Base-by-base conservation (phyloP, 768 basidiomycete species). In the Albatrellus ellisii region DNA sequence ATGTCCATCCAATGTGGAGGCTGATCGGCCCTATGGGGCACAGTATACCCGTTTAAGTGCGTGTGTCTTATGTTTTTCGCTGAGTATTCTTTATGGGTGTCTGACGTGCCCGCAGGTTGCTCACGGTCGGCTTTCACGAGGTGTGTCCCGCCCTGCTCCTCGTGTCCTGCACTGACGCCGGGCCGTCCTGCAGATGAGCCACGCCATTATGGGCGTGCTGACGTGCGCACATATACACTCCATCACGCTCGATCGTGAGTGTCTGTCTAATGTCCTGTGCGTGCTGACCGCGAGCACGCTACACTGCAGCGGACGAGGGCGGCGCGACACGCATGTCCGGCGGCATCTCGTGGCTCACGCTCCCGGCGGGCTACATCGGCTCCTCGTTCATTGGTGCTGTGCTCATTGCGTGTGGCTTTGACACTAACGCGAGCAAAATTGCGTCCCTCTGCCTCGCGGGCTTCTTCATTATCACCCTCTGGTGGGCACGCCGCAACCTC, bases 1-100 rank as follows among this genome's bases (percentile, higher is more conserved):
- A 36, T 7, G 25, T 2, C 22, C 7, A 14, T 28, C 4, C 33
- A 27, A 18, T 2, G 10, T n/a, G 18, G 10, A 28, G 15, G 21
- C 33, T 10, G 43, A 39, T 31, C 24, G 18, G 12, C 40, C 11
- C 10, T 6, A 21, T 6, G 11, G 32, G 11, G 18, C 2, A 7
- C 27, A 89, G 86, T 90, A 55, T 90, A 90, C 58, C 88, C 87
- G 4, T 90, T 90, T 73, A 90, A 90, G 87, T 87, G 61, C 61
- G 77, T 58, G 8, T 42, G n/a, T 47, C n/a, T 36, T 44, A 45
- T 40, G 6, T 26, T 20, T 17, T 37, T 35, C 26, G n/a, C n/a
- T n/a, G 20, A 21, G 37, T 22, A 40, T 26, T 15, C 43, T 11
- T 39, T 29, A 8, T 28, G 28, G 42, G 14, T 28, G 24, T 20